These are phyloP conservation scores for Mucor ambiguus DNA, from an alignment of 371 early-diverging fungal species.

Conservation along the genomic window DNA sequence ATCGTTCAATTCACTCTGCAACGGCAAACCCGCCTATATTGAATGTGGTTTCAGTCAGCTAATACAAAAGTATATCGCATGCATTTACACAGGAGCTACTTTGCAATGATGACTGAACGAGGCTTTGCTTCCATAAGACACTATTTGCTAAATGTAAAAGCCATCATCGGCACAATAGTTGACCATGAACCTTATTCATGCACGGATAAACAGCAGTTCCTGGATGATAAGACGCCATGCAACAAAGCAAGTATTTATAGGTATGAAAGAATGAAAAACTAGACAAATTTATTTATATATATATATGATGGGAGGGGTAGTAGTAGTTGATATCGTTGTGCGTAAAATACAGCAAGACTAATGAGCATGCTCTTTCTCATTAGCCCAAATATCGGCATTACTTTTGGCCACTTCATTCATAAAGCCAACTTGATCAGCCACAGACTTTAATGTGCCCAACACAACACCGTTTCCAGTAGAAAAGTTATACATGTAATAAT, in stretches of 20 bases:
- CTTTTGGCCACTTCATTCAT: conserved; percentile 65
- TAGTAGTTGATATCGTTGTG: too few relatives aligned
- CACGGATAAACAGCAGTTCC: neutral
- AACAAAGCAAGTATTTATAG: neutral
- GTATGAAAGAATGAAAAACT: neutral
- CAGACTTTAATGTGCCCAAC: conserved; percentile 62
- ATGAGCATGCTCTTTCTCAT: conserved; percentile 13
- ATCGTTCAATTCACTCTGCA: neutral
- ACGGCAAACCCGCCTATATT: too few relatives aligned
- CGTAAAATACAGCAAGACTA: neutral
- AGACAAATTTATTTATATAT: neutral
- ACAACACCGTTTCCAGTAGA: conserved; percentile 73
- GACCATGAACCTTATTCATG: neutral
- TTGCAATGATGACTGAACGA: neutral
- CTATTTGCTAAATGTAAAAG: neutral
- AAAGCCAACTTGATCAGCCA: conserved; percentile 73
- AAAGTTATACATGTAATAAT: conserved; percentile 73
- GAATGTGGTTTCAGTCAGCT: too few relatives aligned
- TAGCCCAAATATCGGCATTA: conserved; percentile 43
- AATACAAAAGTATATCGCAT: too few relatives aligned
- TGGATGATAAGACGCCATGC: too few relatives aligned
- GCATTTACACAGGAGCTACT: too few relatives aligned
- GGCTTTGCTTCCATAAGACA: neutral
- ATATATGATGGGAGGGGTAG: neutral
- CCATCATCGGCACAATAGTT: neutral